A percentile compares a stretch with the other conserved stretches of the same genome.
Conservation (phyloP, 768 basidiomycete genomes). For the Candolleomyces aberdarensis region DNA sequence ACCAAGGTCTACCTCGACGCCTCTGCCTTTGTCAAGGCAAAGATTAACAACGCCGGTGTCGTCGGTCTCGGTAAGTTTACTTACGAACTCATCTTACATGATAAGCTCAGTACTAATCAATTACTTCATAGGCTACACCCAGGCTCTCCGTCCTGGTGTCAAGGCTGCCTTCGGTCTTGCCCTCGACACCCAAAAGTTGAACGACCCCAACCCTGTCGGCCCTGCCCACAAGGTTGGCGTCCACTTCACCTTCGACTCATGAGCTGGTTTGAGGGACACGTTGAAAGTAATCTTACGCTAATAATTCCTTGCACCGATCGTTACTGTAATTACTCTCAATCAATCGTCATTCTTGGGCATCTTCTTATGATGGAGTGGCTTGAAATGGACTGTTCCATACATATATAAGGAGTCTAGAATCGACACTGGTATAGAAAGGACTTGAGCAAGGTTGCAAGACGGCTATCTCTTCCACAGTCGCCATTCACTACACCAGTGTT, state of each 20-base stretch:
- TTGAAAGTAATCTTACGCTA: conserved; percentile 33
- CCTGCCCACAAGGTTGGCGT: conserved; percentile 85
- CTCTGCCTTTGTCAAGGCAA: conserved; percentile 94
- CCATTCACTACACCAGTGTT: not conserved
- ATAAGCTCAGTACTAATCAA: not conserved
- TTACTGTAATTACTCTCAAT: not conserved
- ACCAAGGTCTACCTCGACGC: conserved; percentile 89
- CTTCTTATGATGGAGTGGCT: no score
- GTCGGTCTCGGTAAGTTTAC: conserved; percentile 53
- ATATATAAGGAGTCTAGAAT: no score
- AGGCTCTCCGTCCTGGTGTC: conserved; percentile 90
- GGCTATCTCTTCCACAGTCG: no score
- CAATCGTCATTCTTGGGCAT: not conserved
- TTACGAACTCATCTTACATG: conserved; percentile 34
- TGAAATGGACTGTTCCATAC: no score
- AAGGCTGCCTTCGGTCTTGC: conserved; percentile 92
- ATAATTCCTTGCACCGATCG: conserved; percentile 8
- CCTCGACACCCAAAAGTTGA: conserved; percentile 90
- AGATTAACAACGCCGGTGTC: conserved; percentile 96
- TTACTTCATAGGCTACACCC: conserved; percentile 69
- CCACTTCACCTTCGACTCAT: conserved; percentile 71
- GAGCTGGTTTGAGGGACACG: conserved; percentile 33
- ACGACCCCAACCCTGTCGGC: conserved; percentile 60
- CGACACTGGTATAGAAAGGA: no score
- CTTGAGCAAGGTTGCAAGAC: no score